Base-by-base conservation (phyloP, 2,329 filamentous ascomycete species). In the Beauveria rudraprayagi region DNA sequence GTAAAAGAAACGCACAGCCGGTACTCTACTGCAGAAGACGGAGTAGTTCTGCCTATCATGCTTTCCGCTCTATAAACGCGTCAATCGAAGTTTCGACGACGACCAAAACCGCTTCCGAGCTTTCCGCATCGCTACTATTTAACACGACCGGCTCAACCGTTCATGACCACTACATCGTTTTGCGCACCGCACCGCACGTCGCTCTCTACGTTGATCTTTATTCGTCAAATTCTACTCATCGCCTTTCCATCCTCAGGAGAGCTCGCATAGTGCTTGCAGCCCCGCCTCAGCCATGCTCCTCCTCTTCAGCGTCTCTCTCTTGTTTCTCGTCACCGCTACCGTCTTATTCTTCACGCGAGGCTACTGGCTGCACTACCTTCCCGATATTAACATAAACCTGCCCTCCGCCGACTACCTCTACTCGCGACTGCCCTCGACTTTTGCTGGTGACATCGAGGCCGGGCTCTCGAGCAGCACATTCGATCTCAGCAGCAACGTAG, bases 391-490 rank as follows among this genome's bases (percentile, higher is more conserved):
- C 34, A 30, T 82, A 62, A 72, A 78, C 63, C 71, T 84, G 67
- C 80, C 81, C 56, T 76, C 80, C 67, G 72, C 80, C 65, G 75
- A 82, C 64, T 87, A 88, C 72, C 76, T 91, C 68, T 97, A 97
- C 78, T 81, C 87, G 57, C 88, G 85, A 37, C 83, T 97, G 1
- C 90, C 91, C 0, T 80, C 81, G 17, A 86, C 83, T 55, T 99
- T 97, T 77, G 80, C 86, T 48, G 86, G 83, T 66, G 94, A 99
- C 76, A 87, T 94, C 62, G 93, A 97, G 74, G 87, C 90, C 17
- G 94, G 94, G 22, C 83, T 99, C 30, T 89, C 87, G 47, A 93
- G 89, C 63, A 83, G 82, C 60, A 90, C 87, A 60, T 99, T 99
- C 72, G 89, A 96, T 70, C 83, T 99, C 28, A 77, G 81, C 10